Base-by-base conservation (phyloP, 768 basidiomycete genomes). In the Lentinula sp. region DNA sequence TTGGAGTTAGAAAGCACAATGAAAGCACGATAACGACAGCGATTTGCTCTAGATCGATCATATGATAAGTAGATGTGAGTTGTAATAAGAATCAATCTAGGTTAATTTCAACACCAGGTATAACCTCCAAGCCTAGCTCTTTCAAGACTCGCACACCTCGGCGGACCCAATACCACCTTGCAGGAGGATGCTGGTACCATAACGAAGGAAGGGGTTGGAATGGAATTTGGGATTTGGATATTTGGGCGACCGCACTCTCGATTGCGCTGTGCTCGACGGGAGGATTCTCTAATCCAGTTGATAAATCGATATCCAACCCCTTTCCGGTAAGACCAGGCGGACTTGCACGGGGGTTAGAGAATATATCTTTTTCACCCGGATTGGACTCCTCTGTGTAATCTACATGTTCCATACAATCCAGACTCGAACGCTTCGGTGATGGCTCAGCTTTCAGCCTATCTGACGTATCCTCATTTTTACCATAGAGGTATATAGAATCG, bases 131-230 rank as follows among this genome's bases (percentile, higher is more conserved):
- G n/a, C 42, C 57, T 6, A 59, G 15, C 46, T 59, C 57, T 28
- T 49, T 50, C 46, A 59, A 59, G 23, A 46, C 57, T 3, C 8
- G 9, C 9, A 59, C 23, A 20, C 57, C 57, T n/a, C 57, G 57
- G 15, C 57, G 28, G n/a, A 49, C 57, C 57, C 57, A 59, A 23
- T 59, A 36, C 46, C 28, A 49, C 37, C 57, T 18, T 42, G 57
- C 32, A 9, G 57, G n/a, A 35, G 57, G 33, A 48, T 59, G 33
- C 33, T 59, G 57, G 33, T 59, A 59, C 57, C 57, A 59, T 20
- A 59, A 39, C 20, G 57, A 50, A 35, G 57, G 57, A 35, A 59
- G 48, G 33, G n/a, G 37, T 18, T 41, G 32, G 7, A 35, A 0
- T 7, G 28, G 20, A 35, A 28, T 10, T 23, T 51, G 36, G n/a